Percentiles rank a stretch among this genome's conserved stretches.
phyloP scores from a whole-genome alignment of 768 basidiomycete species.

The Lentinula edodes region DNA sequence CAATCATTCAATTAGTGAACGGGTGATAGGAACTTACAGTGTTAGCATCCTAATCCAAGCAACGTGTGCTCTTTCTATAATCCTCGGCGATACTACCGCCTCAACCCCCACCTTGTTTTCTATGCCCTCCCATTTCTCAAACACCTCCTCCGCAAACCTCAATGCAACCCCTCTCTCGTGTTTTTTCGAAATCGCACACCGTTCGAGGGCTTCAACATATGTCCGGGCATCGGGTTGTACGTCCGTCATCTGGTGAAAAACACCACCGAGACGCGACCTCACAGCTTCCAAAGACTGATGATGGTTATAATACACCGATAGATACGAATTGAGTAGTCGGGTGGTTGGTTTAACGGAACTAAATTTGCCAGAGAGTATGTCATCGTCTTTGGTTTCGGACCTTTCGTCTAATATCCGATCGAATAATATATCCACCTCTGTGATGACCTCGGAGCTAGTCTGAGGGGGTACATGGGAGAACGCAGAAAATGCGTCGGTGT shows the following conservation, averaged over 20 bases:
- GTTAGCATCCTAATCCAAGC: slow-evolving; percentile 63
- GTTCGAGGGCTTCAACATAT: slow-evolving; percentile 64
- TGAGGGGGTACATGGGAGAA: slow-evolving; percentile 66
- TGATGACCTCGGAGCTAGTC: slow-evolving; percentile 62
- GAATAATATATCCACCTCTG: slow-evolving; percentile 66
- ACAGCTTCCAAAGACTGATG: slow-evolving; percentile 40
- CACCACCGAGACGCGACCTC: slow-evolving; percentile 40
- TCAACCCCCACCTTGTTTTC: slow-evolving; percentile 32
- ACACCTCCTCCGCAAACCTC: slow-evolving; percentile 55
- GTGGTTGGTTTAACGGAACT: slow-evolving; percentile 50
- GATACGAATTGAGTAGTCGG: slow-evolving; percentile 71
- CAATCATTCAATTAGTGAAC: not conserved
- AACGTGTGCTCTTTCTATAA: slow-evolving; percentile 64
- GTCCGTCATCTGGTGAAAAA: slow-evolving; percentile 37
- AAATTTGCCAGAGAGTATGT: slow-evolving; percentile 37
- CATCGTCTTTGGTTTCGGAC: not conserved
- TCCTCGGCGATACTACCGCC: slow-evolving; percentile 26
- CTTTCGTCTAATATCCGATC: slow-evolving; percentile 47
- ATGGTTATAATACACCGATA: slow-evolving; percentile 67
- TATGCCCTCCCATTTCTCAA: slow-evolving; percentile 54
- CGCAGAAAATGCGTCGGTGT: slow-evolving; percentile 8
- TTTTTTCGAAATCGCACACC: slow-evolving; percentile 42
- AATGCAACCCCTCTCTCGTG: slow-evolving; percentile 44
- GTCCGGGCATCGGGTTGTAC: slow-evolving; percentile 46
- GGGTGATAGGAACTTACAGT: slow-evolving; percentile 38